phyloP scores from a whole-genome alignment of 129 eudicot genomes.

The Pittosporum tobira region DNA sequence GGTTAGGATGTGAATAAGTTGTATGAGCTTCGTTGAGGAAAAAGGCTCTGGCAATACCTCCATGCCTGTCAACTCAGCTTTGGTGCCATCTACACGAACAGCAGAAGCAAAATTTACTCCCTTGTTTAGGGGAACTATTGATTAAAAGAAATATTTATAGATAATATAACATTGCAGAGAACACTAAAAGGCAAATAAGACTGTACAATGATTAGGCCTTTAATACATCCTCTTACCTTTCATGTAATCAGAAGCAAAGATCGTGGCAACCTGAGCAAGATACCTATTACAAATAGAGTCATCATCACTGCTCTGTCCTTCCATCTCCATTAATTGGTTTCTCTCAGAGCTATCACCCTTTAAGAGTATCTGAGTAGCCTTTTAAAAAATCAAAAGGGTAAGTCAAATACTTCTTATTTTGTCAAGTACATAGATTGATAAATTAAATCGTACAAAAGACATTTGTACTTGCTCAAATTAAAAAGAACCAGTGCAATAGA shows the following conservation, averaged over 20 bases:
- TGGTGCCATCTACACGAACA: constrained; percentile 30
- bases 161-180: neutral
- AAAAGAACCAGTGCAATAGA: no score
- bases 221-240: constrained; percentile 42
- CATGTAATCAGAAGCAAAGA: constrained; percentile 39
- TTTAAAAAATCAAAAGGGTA: constrained; percentile 14
- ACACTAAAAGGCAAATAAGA: neutral
- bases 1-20: constrained; percentile 53
- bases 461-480: no score
- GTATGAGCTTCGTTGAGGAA: constrained; percentile 67
- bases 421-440: no score
- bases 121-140: neutral
- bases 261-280: constrained; percentile 44
- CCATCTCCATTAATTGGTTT: constrained; percentile 34
- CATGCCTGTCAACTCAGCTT: constrained; percentile 34
- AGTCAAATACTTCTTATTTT: neutral
- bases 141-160: neutral
- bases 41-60: constrained; percentile 58
- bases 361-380: constrained; percentile 65
- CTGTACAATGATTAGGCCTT: neutral
- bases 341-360: constrained; percentile 54
- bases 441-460: no score
- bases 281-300: constrained; percentile 40
- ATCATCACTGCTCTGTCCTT: constrained; percentile 38
- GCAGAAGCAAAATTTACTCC: neutral